Evolutionary conservation across 2,329 filamentous ascomycete species (phyloP).

Genomic region (Chrysoporthe austroafricana): DNA sequence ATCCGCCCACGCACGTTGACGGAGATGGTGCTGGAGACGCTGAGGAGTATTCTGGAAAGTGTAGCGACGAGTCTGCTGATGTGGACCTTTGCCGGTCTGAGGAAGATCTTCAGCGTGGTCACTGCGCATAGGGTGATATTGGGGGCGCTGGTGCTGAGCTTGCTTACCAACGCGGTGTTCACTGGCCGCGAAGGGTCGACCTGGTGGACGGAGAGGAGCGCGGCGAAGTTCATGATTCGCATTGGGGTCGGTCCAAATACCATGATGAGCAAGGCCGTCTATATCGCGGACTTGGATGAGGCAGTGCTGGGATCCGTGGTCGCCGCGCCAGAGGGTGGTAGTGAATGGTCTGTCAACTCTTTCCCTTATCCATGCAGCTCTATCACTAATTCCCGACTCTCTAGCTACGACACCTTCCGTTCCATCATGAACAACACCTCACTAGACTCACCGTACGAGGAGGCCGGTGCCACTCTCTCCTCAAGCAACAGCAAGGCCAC

Average conservation of each 20-base stretch:
- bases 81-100: conserved; percentile 70
- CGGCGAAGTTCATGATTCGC: conserved; percentile 77
- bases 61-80: conserved; percentile 77
- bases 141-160: conserved; percentile 67
- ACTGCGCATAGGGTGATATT: conserved; percentile 78
- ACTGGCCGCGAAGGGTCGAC: conserved; percentile 72
- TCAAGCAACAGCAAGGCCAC: conserved; percentile 56
- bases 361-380: not conserved
- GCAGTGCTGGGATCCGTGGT: conserved; percentile 48
- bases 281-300: conserved; percentile 78
- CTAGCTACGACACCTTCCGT: conserved; percentile 64
- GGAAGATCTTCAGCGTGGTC: conserved; percentile 68
- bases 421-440: conserved; percentile 61
- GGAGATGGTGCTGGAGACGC: conserved; percentile 72
- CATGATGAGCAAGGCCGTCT: conserved; percentile 84
- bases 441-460: conserved; percentile 59
- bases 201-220: conserved; percentile 87
- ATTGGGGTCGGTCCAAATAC: conserved; percentile 79
- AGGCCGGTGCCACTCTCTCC: conserved; percentile 52
- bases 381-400: conserved; percentile 6
- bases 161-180: conserved; percentile 74
- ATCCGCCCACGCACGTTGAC: conserved; percentile 66
- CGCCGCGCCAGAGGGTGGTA: conserved; percentile 45
- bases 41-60: conserved; percentile 75
- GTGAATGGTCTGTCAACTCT: conserved; percentile 49